phyloP scores from a whole-genome alignment of 768 basidiomycete species.

The Hemileccinum rubropunctum region DNA sequence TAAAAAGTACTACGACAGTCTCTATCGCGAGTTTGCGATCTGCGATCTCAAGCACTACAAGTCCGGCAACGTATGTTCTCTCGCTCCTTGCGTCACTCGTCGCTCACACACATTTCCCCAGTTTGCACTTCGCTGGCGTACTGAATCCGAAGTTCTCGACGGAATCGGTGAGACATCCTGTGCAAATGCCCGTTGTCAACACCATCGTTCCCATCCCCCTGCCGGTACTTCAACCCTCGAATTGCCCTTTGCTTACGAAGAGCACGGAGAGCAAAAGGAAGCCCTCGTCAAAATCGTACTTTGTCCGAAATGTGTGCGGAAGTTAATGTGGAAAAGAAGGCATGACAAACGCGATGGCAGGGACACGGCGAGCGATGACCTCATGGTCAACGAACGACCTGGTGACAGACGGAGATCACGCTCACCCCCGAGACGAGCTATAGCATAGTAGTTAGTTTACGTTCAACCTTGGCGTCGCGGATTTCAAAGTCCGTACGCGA shows the following conservation, averaged over 20 bases:
- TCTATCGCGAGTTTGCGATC: slow-evolving; percentile 90
- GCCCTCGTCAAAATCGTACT: slow-evolving; percentile 91
- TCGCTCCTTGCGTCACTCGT: not conserved
- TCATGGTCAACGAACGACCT: too few species aligned
- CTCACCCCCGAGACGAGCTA: too few species aligned
- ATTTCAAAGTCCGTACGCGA: slow-evolving; percentile 23
- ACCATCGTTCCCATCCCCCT: slow-evolving; percentile 43
- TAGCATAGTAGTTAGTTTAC: too few species aligned
- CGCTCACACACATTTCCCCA: slow-evolving; percentile 25
- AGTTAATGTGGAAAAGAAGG: slow-evolving; percentile 82
- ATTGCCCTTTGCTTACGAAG: slow-evolving; percentile 85
- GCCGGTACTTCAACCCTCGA: slow-evolving; percentile 69
- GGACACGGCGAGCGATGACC: not conserved
- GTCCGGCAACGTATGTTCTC: slow-evolving; percentile 68
- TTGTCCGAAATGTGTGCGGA: slow-evolving; percentile 74
- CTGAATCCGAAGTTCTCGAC: slow-evolving; percentile 84
- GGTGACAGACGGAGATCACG: too few species aligned
- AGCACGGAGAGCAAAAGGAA: slow-evolving; percentile 69
- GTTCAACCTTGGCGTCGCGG: too few species aligned
- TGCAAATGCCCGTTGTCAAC: slow-evolving; percentile 81
- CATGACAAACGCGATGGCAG: slow-evolving; percentile 49
- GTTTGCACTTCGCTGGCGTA: slow-evolving; percentile 93
- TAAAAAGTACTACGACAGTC: slow-evolving; percentile 79
- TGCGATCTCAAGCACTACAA: slow-evolving; percentile 97
- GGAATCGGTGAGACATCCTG: slow-evolving; percentile 87